Base-by-base conservation (phyloP, 768 basidiomycete species). In the Mycena maculata region DNA sequence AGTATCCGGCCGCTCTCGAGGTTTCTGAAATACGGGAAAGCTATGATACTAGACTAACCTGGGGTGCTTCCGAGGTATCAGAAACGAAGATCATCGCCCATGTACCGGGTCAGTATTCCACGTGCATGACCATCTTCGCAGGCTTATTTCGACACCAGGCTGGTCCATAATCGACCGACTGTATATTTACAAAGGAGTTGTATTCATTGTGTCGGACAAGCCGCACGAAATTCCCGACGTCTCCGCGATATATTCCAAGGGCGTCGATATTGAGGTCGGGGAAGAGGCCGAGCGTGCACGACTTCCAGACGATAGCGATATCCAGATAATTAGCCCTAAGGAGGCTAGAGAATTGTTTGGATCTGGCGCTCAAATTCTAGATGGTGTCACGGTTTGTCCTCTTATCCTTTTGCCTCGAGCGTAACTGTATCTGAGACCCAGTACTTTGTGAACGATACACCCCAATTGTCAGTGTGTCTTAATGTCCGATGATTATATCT, bases 361-460 rank as follows among this genome's bases (percentile, higher is more conserved):
- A 4, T 79, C 83, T 0, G 83, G 86, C n/a, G 94, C 92, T 6
- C 86, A 87, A 64, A 78, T 90, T 38, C 79, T 97, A n/a, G 90
- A 91, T 39, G 96, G 96, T 7, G 88, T 88, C 30, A 89, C 90
- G 47, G 92, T 92, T 72, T 70, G 80, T 76, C 3, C 11, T 45
- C 28, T 27, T 41, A 42, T 52, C 13, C 39, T 58, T n/a, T 25
- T 48, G 15, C 54, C 4, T 33, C 41, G 9, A 12, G 25, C 38
- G n/a, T 47, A 30, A 22, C 48, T n/a, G 27, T 49, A 41, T 13
- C 30, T 11, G 31, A 6, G 5, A 60, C 33, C 30, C 63, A 94
- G 88, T 93, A 92, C 81, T 82, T 95, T 12, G 83, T 91, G 28
- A 96, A 96, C 73, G 96, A 97, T 67, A 89, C 92, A 6, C 86